Evolutionary conservation across 176 grass and related monocot species (phyloP), one percentile per base, ranked within the genome.

Genomic region (Juncus effusus): DNA sequence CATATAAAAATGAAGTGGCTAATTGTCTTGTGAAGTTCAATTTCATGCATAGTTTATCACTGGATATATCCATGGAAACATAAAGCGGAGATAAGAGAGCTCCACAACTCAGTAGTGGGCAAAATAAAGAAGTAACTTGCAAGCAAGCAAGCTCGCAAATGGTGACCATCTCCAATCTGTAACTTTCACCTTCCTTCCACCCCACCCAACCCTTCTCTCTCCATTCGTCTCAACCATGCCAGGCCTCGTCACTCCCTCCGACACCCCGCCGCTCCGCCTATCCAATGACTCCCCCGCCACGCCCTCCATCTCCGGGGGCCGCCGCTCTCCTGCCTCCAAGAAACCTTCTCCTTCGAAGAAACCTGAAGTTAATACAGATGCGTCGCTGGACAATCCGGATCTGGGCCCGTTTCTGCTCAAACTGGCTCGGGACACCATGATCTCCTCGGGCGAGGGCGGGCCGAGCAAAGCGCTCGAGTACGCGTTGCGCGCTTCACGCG

Each of bases 321-420:
- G 44, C 44, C 44, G 1, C 44, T 47, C 44, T 47, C 44, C 44
- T 5, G 40, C 69, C 13, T 40, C 38, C 1, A 72, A 72, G 13
- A 72, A 72, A 44, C 69, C 69, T 13, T 72, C 69, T 16, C 69
- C 69, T 13, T 72, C 54, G n/a, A 72, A 72, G 40, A 59, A 42
- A 35, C 6, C 59, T 42, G 39, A 11, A 39, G 49, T 59, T n/a
- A 15, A 15, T 35, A 16, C 60, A 11, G 72, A 61, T 55, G 64
- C 44, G 3, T 84, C 89, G 51, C 83, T 99, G 6, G 95, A 99
- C 72, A 99, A 99, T 72, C 95, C 95, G 80, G 95, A 99, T 99
- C 95, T 99, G 68, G 95, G 95, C 1, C 95, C 95, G 1, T 99
- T 99, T 77, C 81, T 99, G 19, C 86, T 99, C 56, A 99, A 99